phyloP scores from a whole-genome alignment of 129 eudicot species.

The Flaveria robusta region DNA sequence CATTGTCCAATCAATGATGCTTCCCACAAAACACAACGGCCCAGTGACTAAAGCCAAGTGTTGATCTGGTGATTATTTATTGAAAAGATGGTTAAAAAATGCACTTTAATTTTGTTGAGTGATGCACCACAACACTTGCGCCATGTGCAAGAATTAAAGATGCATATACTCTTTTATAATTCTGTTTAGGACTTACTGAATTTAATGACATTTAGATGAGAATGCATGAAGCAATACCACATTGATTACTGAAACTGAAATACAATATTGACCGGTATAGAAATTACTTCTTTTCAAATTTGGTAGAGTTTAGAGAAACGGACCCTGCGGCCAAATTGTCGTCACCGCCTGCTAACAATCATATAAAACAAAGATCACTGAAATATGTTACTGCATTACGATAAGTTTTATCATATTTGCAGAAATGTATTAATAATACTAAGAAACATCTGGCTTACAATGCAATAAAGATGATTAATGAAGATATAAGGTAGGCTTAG shows the following conservation, averaged over 20 bases:
- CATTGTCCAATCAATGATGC: no score
- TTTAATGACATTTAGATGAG: neutral
- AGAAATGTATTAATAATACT: neutral
- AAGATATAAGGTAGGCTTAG: neutral
- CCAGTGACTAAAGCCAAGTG: no score
- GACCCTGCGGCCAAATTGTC: slow-evolving; percentile 32
- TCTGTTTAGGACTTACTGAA: neutral
- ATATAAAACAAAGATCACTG: slow-evolving; percentile 12
- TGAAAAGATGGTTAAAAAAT: no score
- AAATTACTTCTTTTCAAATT: slow-evolving; percentile 53
- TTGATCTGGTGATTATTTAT: no score
- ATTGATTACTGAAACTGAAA: neutral
- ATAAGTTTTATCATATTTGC: slow-evolving; percentile 6
- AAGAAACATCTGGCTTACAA: neutral
- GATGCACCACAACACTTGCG: neutral
- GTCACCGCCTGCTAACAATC: slow-evolving; percentile 35
- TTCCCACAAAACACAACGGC: no score
- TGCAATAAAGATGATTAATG: slow-evolving; percentile 2
- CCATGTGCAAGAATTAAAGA: neutral
- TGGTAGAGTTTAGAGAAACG: slow-evolving; percentile 31
- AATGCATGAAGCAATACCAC: slow-evolving; percentile 2
- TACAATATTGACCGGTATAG: slow-evolving; percentile 5
- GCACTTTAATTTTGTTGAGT: no score
- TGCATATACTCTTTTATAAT: neutral
- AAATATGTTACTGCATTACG: neutral